Evolutionary conservation across 2,329 filamentous ascomycete genomes (phyloP), one percentile per base, ranked within the genome.

Genomic region (Trichoderma sp.): DNA sequence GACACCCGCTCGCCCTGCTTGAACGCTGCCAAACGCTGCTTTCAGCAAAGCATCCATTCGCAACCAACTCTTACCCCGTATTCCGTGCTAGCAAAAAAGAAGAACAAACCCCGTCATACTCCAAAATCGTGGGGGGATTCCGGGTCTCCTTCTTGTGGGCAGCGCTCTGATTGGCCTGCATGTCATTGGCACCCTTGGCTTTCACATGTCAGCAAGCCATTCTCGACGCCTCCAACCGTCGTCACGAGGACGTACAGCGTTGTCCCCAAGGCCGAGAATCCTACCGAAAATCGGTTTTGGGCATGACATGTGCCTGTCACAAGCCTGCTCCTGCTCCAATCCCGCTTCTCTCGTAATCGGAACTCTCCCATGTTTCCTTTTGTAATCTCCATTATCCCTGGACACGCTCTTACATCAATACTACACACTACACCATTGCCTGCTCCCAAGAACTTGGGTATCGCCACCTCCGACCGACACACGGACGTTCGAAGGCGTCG

Each of bases 161-260:
- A 71, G 32, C n/a, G 58, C 43, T 43, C 43, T 60, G 58, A 71
- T 71, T 71, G 68, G 68, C 60, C 53, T 11, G 30, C 43, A 43
- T 30, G 32, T 28, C 32, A 32, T 30, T 68, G 34, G 65, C 5
- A 21, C 36, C 36, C 26, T 57, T 30, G 26, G 9, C 60, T 71
- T 71, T 71, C 68, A 71, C 70, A 71, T 71, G 70, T 71, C 70
- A 71, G 65, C 65, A 60, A 53, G 30, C 62, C 28, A 39, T 53
- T 34, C 30, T 21, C 12, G 57, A 60, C 57, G 57, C 57, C 57
- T 60, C 57, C 26, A 34, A 60, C 28, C 18, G 26, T 32, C 61
- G 70, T 71, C 70, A 71, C 70, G 70, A 71, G 68, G 70, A 51
- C 53, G 32, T 51, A n/a, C 43, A 65, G 53, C 57, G 28, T 15